phyloP scores from a whole-genome alignment of 495 filamentous ascomycete species.

The Aspergillus sparsus region DNA sequence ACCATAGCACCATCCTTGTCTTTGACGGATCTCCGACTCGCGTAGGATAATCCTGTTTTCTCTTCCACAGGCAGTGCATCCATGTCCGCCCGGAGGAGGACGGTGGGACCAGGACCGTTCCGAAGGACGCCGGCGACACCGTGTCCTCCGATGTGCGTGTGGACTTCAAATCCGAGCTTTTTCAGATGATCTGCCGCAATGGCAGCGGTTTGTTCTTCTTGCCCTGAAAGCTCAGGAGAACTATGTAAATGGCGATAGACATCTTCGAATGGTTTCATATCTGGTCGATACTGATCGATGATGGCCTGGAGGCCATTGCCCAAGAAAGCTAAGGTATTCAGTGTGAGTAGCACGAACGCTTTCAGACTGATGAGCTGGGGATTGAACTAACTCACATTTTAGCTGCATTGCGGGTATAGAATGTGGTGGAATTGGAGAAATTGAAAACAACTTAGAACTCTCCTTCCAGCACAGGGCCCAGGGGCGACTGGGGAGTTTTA shows the following conservation, averaged over 20 bases:
- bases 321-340: background rate
- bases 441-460: background rate
- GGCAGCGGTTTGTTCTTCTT: constrained; percentile 48
- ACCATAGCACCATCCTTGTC: constrained; percentile 46
- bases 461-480: background rate
- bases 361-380: background rate
- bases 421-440: background rate
- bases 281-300: constrained; percentile 31
- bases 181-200: constrained; percentile 41
- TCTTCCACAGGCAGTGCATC: constrained; percentile 64
- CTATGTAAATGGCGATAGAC: constrained; percentile 51
- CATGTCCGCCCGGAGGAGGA: constrained; percentile 62
- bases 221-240: constrained; percentile 54
- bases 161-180: constrained; percentile 45
- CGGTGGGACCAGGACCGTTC: constrained; percentile 56
- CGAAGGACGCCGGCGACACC: constrained; percentile 55
- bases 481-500: background rate
- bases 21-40: constrained; percentile 45
- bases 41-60: constrained; percentile 55
- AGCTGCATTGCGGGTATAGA: constrained; percentile 6
- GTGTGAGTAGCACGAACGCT: background rate
- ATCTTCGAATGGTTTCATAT: constrained; percentile 42
- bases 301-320: constrained; percentile 17
- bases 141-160: constrained; percentile 55
- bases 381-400: background rate